A percentile compares a stretch with the other conserved stretches of the same genome.
Conservation (phyloP, 108 stramenopile species). For the Hondaea fermentalgiana region DNA sequence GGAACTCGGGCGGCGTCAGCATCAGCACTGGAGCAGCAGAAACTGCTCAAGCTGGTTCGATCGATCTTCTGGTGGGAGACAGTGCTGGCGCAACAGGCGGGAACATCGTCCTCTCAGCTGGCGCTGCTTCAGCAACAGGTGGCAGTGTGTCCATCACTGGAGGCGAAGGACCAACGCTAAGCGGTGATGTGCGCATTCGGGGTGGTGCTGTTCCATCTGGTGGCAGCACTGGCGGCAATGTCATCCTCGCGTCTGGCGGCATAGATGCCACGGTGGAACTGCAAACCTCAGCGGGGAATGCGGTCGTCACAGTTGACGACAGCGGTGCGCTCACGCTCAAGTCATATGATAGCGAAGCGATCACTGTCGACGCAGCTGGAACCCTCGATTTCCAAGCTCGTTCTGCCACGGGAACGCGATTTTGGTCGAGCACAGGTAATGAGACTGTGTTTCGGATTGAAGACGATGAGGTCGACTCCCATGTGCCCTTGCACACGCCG, state of each 20-base stretch:
- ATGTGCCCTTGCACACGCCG: constrained; percentile 35
- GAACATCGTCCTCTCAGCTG: not conserved
- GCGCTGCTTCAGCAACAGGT: not conserved
- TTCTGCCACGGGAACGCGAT: not conserved
- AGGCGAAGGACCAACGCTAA: constrained; percentile 22
- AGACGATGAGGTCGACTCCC: constrained; percentile 25
- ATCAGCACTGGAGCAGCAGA: not conserved
- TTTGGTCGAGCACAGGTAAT: not conserved
- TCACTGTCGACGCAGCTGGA: not conserved
- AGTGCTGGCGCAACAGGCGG: not conserved
- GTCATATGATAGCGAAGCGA: not conserved
- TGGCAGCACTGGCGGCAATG: not conserved
- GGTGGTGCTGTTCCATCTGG: not conserved
- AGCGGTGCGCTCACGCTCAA: not conserved
- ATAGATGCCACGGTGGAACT: not conserved
- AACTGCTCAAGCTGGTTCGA: not conserved
- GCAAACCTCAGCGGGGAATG: not conserved
- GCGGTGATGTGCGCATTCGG: not conserved
- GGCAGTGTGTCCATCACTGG: not conserved
- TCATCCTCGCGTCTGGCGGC: not conserved
- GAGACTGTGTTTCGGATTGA: not conserved
- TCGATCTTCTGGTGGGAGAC: not conserved
- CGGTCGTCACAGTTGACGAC: not conserved
- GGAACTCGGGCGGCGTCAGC: not conserved
- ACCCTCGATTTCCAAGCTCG: not conserved